phyloP scores from a whole-genome alignment of 208 protist species.

The Leishmania arabica region DNA sequence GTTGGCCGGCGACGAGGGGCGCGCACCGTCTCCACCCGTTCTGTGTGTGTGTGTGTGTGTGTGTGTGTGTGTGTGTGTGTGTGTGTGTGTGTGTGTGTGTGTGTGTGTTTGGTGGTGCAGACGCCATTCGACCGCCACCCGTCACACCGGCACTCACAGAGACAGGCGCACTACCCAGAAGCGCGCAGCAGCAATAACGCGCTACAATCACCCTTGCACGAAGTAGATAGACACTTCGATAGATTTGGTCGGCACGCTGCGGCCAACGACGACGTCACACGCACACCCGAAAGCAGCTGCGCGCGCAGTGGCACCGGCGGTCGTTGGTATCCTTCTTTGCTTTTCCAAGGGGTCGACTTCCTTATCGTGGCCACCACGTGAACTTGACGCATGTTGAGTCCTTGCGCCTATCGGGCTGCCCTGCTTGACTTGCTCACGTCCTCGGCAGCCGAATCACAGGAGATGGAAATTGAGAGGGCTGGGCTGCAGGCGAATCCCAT shows the following conservation, averaged over 20 bases:
- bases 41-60: too few relatives aligned
- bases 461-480: neutral
- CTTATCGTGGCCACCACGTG: neutral
- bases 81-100: too few relatives aligned
- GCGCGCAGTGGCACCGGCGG: neutral
- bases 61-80: too few relatives aligned
- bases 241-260: neutral
- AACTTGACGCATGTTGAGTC: constrained; percentile 22
- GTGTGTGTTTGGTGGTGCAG: neutral
- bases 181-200: neutral
- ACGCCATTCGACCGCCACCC: neutral
- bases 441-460: neutral
- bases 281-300: neutral
- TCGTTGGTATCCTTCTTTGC: neutral
- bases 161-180: neutral
- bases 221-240: neutral
- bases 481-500: neutral
- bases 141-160: neutral
- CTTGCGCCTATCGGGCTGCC: constrained; percentile 39
- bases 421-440: constrained; percentile 49
- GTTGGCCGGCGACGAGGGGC: too few relatives aligned
- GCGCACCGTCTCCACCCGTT: neutral
- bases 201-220: neutral
- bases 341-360: neutral
- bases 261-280: neutral